Evolutionary conservation across 2,329 filamentous ascomycete species (phyloP).

Genomic region (Emergomyces orientalis): DNA sequence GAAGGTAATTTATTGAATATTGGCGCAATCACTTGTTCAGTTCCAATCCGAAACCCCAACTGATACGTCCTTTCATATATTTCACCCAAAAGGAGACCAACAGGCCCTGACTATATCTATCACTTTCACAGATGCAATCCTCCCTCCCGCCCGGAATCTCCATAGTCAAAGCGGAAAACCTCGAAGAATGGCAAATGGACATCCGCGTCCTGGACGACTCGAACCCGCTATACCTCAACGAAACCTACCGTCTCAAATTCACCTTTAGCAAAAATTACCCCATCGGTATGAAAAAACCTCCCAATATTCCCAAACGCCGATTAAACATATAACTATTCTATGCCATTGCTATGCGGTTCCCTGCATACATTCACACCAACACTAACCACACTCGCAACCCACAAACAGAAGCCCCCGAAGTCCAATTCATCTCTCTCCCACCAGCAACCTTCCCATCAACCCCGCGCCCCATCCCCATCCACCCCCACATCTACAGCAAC

Average conservation of each 20-base stretch:
- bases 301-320: constrained; percentile 12
- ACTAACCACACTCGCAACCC: neutral
- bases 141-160: constrained; percentile 60
- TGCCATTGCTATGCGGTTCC: too few species aligned
- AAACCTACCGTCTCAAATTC: constrained; percentile 80
- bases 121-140: constrained; percentile 42
- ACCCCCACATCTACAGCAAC: constrained; percentile 97
- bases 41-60: neutral
- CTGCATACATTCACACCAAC: neutral
- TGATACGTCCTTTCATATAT: neutral
- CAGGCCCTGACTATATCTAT: neutral
- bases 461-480: constrained; percentile 66
- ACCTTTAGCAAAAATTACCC: constrained; percentile 76
- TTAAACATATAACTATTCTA: neutral
- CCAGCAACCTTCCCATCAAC: constrained; percentile 29
- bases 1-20: constrained; percentile 38
- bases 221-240: constrained; percentile 75
- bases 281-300: constrained; percentile 58
- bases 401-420: constrained; percentile 75
- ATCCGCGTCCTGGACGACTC: constrained; percentile 71
- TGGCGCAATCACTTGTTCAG: neutral
- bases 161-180: constrained; percentile 69
- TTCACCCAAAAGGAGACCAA: neutral
- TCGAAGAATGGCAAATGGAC: constrained; percentile 86
- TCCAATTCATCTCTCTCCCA: constrained; percentile 63